A percentile compares a stretch with the other conserved stretches of the same genome.
phyloP scores from a whole-genome alignment of 2,329 filamentous ascomycete genomes.

The Exophiala sideris region DNA sequence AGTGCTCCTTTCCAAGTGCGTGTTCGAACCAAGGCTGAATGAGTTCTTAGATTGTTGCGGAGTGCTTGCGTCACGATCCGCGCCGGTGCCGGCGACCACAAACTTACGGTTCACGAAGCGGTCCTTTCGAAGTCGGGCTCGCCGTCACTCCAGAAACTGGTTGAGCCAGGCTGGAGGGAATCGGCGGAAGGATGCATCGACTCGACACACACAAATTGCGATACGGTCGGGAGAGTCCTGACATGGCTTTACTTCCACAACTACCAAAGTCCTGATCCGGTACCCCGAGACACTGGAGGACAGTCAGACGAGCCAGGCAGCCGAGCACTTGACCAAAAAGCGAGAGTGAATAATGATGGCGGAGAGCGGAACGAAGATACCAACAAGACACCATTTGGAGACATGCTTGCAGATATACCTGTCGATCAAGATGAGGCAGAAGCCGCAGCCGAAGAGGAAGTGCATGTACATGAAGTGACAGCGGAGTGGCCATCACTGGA shows the following conservation, averaged over 20 bases:
- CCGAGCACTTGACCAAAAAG: too few species aligned
- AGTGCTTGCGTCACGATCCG: neutral
- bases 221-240: conserved; percentile 1
- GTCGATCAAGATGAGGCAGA: neutral
- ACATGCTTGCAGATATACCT: neutral
- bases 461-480: too few species aligned
- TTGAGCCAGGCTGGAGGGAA: neutral
- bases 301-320: too few species aligned
- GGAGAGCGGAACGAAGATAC: too few species aligned
- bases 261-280: too few species aligned
- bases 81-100: neutral
- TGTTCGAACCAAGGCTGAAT: too few species aligned
- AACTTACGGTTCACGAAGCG: conserved; percentile 11
- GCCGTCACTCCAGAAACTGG: neutral
- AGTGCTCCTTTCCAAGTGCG: too few species aligned
- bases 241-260: neutral
- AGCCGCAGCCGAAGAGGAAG: neutral
- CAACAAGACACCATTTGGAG: neutral
- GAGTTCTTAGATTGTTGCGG: too few species aligned
- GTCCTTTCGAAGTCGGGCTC: neutral
- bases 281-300: too few species aligned
- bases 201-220: neutral
- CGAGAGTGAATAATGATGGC: too few species aligned
- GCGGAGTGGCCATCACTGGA: too few species aligned
- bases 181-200: neutral